Conservation (phyloP, 306 rosid species). For the Leucaena leucocephala region DNA sequence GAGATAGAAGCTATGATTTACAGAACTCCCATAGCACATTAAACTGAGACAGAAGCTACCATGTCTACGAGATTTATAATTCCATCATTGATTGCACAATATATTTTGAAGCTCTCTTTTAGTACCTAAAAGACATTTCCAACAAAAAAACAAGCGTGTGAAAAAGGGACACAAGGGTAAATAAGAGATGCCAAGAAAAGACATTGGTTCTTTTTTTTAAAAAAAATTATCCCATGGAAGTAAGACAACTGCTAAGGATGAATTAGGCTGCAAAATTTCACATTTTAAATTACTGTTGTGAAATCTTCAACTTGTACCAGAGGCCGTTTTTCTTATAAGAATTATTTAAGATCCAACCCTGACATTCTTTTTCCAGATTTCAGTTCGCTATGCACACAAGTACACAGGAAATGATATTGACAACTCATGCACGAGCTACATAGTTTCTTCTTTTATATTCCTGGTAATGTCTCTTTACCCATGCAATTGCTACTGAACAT, state of each 20-base stretch:
- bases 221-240: not conserved
- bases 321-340: not conserved
- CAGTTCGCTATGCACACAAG: constrained; percentile 3
- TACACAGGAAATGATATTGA: not conserved
- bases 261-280: constrained; percentile 2
- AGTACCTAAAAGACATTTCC: constrained; percentile 58
- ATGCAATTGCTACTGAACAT: constrained; percentile 17
- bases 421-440: constrained; percentile 4
- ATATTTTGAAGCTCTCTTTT: constrained; percentile 97
- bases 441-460: not conserved
- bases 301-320: constrained; percentile 16
- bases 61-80: constrained; percentile 91
- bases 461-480: not conserved
- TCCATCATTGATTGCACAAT: constrained; percentile 92
- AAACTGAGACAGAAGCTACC: constrained; percentile 57
- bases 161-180: not conserved
- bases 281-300: not conserved
- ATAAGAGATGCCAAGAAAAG: constrained; percentile 10
- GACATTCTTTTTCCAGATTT: not conserved
- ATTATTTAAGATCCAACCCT: not conserved
- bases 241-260: not conserved
- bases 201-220: not conserved
- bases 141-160: not conserved
- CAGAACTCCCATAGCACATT: constrained; percentile 40
- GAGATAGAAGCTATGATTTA: constrained; percentile 62